phyloP scores from a whole-genome alignment of 768 basidiomycete genomes.

The Boletales sp. region DNA sequence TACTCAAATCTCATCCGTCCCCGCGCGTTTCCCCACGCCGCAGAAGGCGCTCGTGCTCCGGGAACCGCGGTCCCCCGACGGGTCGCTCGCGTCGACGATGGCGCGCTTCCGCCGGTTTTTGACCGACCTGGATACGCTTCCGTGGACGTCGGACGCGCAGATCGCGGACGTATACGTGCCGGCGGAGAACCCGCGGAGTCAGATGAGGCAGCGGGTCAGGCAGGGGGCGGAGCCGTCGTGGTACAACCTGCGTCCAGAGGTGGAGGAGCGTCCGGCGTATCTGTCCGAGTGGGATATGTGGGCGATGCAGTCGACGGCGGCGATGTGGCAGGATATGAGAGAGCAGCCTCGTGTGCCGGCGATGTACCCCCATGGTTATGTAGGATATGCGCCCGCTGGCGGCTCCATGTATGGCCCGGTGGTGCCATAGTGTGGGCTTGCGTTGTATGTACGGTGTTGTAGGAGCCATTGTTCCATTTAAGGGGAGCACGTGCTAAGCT shows the following conservation, averaged over 20 bases:
- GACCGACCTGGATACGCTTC: slow-evolving; percentile 35
- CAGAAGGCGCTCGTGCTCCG: neutral
- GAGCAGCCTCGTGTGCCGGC: neutral
- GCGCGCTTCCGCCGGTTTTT: slow-evolving; percentile 35
- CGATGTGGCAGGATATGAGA: slow-evolving; percentile 4
- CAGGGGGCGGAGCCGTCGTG: slow-evolving; percentile 25
- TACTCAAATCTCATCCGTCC: neutral
- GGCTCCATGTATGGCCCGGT: neutral
- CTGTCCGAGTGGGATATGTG: slow-evolving; percentile 23
- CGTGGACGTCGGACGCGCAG: slow-evolving; percentile 41
- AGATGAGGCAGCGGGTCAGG: slow-evolving; percentile 7
- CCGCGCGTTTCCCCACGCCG: neutral
- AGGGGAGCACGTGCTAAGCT: slow-evolving; percentile 4
- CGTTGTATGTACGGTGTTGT: neutral
- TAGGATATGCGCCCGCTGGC: slow-evolving; percentile 14
- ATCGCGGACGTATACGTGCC: slow-evolving; percentile 46
- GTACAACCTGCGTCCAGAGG: slow-evolving; percentile 21
- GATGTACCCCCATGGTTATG: slow-evolving; percentile 25
- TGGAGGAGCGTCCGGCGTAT: neutral
- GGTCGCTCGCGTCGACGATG: slow-evolving; percentile 24
- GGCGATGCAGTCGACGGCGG: slow-evolving; percentile 21
- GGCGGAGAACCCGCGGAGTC: slow-evolving; percentile 21
- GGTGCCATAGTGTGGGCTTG: neutral
- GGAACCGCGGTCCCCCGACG: slow-evolving; percentile 4
- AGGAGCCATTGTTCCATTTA: neutral